Percentiles rank a stretch among this genome's conserved stretches.
phyloP scores from a whole-genome alignment of 1,139 yeast genomes.

The Yamadazyma oceani region DNA sequence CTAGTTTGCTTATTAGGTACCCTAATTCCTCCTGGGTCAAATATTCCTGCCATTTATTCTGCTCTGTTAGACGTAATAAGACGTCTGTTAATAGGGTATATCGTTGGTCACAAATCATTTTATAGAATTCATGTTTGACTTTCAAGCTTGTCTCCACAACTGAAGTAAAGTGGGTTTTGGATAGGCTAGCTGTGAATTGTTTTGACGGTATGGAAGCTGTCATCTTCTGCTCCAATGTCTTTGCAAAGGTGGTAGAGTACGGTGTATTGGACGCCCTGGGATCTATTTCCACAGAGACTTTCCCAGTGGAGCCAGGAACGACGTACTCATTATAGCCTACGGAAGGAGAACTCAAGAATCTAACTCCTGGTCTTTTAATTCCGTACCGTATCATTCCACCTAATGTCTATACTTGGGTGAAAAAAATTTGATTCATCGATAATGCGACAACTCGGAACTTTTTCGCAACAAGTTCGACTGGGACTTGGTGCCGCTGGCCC shows the following conservation, averaged over 20 bases:
- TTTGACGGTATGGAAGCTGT: slow-evolving; percentile 8
- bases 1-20: slow-evolving; percentile 23
- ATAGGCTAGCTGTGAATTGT: slow-evolving; percentile 12
- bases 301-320: neutral
- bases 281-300: neutral
- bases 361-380: slow-evolving; percentile 7
- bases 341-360: neutral
- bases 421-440: slow-evolving; percentile 7
- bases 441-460: too few relatives aligned
- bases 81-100: slow-evolving; percentile 23
- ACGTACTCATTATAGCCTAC: neutral
- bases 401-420: too few relatives aligned
- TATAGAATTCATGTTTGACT: slow-evolving; percentile 14
- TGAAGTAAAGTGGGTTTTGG: slow-evolving; percentile 14
- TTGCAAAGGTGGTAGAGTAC: neutral
- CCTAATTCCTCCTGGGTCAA: slow-evolving; percentile 25
- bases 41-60: slow-evolving; percentile 7
- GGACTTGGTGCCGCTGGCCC: too few relatives aligned
- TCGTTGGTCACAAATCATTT: slow-evolving; percentile 18
- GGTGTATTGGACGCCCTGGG: neutral
- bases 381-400: slow-evolving; percentile 11
- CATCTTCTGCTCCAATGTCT: too few relatives aligned
- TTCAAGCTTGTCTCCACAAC: slow-evolving; percentile 5
- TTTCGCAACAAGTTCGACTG: too few relatives aligned
- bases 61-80: slow-evolving; percentile 19